Evolutionary conservation across 2,329 filamentous ascomycete species (phyloP).

Genomic region (Alternaria novae-zelandiae): DNA sequence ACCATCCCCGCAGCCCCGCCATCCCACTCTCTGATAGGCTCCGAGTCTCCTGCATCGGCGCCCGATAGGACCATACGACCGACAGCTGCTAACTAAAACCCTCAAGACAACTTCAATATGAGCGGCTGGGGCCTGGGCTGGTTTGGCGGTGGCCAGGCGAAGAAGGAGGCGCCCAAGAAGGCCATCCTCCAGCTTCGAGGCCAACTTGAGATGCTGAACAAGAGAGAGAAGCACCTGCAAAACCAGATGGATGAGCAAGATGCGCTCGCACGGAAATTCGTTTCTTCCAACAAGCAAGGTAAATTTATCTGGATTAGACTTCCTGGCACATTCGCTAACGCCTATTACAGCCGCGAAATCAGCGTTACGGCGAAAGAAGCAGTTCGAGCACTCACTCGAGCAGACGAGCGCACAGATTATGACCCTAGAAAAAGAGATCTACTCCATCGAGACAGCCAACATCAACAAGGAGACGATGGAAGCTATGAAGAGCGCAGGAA

Average conservation of each 20-base stretch:
- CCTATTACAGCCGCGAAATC: constrained; percentile 76
- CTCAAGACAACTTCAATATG: constrained; percentile 31
- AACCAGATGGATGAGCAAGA: constrained; percentile 94
- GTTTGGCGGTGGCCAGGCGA: constrained; percentile 86
- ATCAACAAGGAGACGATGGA: constrained; percentile 97
- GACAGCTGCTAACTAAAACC: constrained; percentile 2
- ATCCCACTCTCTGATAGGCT: constrained; percentile 19
- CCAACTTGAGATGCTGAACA: constrained; percentile 97
- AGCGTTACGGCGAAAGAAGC: constrained; percentile 92
- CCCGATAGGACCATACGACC: constrained; percentile 1
- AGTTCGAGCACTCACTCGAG: constrained; percentile 87
- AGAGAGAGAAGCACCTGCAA: constrained; percentile 89
- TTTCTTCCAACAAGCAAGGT: constrained; percentile 91
- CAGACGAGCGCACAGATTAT: constrained; percentile 89
- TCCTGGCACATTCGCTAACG: constrained; percentile 1
- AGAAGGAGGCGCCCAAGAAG: constrained; percentile 95
- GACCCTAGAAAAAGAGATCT: constrained; percentile 93
- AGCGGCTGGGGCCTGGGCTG: constrained; percentile 66
- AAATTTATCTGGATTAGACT: constrained; percentile 53
- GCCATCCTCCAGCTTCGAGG: constrained; percentile 86
- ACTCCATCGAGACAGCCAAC: constrained; percentile 95
- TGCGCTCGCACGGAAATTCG: constrained; percentile 83
- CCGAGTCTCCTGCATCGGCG: background rate
- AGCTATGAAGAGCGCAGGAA: constrained; percentile 89
- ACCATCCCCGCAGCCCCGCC: constrained; percentile 25